Percentiles rank a stretch among this genome's conserved stretches.
These are phyloP conservation scores for Selenicereus undatus DNA, from an alignment of 148 eudicot genomes.

Conservation along the genomic window DNA sequence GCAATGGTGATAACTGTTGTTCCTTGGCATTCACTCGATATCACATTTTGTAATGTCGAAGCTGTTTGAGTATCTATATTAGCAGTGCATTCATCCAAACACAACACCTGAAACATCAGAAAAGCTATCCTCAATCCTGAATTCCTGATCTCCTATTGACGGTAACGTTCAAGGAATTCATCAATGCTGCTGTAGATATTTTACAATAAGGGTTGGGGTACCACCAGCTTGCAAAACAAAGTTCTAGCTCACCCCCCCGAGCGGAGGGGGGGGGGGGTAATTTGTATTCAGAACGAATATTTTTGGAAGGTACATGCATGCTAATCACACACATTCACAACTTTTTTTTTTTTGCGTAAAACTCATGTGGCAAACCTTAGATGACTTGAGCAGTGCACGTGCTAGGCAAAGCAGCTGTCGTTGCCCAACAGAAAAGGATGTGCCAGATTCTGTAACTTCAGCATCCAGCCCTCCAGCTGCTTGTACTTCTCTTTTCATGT, in stretches of 20 bases:
- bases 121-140: background rate
- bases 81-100: slow-evolving; percentile 98
- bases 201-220: background rate
- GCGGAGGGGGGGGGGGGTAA: background rate
- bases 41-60: slow-evolving; percentile 62
- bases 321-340: too few relatives aligned
- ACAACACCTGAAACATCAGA: slow-evolving; percentile 56
- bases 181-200: background rate
- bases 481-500: slow-evolving; percentile 65
- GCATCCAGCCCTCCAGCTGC: slow-evolving; percentile 76
- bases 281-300: too few relatives aligned
- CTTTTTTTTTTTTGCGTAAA: background rate
- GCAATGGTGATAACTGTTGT: slow-evolving; percentile 88
- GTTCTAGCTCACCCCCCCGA: too few relatives aligned
- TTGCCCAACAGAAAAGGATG: slow-evolving; percentile 85
- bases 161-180: background rate
- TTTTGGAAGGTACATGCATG: too few relatives aligned
- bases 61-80: slow-evolving; percentile 84
- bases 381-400: slow-evolving; percentile 85
- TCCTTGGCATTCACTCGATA: slow-evolving; percentile 77
- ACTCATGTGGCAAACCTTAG: slow-evolving; percentile 43
- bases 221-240: background rate
- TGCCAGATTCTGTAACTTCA: slow-evolving; percentile 63
- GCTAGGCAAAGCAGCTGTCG: slow-evolving; percentile 97
- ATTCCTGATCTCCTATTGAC: background rate